A percentile compares a stretch with the other conserved stretches of the same genome.
Evolutionary conservation across 208 protist species (phyloP).

Genomic region (Strigomonas galati): DNA sequence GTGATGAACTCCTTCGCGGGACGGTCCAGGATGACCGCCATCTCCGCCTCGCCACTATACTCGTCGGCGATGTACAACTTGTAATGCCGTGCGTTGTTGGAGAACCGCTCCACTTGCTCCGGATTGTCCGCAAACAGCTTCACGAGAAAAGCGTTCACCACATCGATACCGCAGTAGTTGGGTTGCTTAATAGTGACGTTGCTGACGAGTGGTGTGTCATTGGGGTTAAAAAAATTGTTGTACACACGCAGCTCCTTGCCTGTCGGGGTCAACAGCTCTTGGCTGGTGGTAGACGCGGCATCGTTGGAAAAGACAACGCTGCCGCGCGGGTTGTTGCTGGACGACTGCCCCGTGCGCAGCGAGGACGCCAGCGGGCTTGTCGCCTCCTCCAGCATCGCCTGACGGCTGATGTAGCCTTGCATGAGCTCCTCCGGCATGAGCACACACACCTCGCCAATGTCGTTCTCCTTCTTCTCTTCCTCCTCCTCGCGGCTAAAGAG

Average conservation of each 20-base stretch:
- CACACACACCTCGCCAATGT: constrained; percentile 48
- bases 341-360: not conserved
- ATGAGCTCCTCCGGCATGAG: constrained; percentile 39
- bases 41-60: constrained; percentile 83
- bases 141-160: constrained; percentile 74
- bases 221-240: constrained; percentile 62
- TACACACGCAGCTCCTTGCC: constrained; percentile 64
- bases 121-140: constrained; percentile 56
- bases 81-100: constrained; percentile 73
- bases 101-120: constrained; percentile 50
- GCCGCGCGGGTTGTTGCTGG: constrained; percentile 14
- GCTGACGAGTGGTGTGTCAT: constrained; percentile 49
- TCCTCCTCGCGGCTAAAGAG: constrained; percentile 13
- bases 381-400: constrained; percentile 8
- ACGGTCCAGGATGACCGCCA: constrained; percentile 71
- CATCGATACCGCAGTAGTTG: constrained; percentile 66
- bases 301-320: constrained; percentile 2
- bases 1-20: constrained; percentile 56
- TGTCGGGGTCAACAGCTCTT: constrained; percentile 11
- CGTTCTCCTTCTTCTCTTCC: constrained; percentile 17
- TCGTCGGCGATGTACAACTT: constrained; percentile 88
- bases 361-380: not conserved
- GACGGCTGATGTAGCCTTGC: constrained; percentile 3
- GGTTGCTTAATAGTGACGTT: constrained; percentile 48
- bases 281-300: not conserved